phyloP scores from a whole-genome alignment of 2,329 filamentous ascomycete genomes.

The Arthrinium phaeospermum region DNA sequence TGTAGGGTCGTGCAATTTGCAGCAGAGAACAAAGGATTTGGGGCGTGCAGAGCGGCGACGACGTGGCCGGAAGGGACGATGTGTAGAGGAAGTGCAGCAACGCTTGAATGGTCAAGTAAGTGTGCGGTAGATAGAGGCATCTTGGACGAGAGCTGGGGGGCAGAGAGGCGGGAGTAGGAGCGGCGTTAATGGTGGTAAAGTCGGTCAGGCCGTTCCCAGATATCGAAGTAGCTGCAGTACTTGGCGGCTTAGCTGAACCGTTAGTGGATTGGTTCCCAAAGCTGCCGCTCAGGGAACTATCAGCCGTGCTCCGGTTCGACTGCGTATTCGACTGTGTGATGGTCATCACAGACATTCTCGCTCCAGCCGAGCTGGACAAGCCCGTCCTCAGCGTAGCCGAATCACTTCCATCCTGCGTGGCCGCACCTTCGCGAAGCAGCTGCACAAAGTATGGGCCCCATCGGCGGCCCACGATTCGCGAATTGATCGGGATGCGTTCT shows the following conservation, averaged over 20 bases:
- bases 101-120: conserved; percentile 84
- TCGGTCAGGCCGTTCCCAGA: conserved; percentile 48
- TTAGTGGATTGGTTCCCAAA: conserved; percentile 40
- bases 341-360: conserved; percentile 82
- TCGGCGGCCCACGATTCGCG: conserved; percentile 80
- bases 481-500: conserved; percentile 92
- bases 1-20: conserved; percentile 91
- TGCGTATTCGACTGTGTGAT: conserved; percentile 71
- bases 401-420: conserved; percentile 75
- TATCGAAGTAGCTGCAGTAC: conserved; percentile 51
- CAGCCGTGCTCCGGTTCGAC: conserved; percentile 51
- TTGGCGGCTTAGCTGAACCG: conserved; percentile 48
- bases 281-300: conserved; percentile 52
- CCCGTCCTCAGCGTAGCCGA: conserved; percentile 75
- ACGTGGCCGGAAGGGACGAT: conserved; percentile 78
- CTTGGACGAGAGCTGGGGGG: conserved; percentile 74
- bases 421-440: conserved; percentile 80
- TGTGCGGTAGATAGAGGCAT: conserved; percentile 92
- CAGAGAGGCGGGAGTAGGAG: conserved; percentile 62
- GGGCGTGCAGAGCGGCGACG: conserved; percentile 83
- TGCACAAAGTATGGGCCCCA: conserved; percentile 98
- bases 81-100: conserved; percentile 95
- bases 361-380: conserved; percentile 59
- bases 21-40: conserved; percentile 95
- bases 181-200: conserved; percentile 56